Conservation (phyloP, 192 early-diverging fungal species). For the Chytriomyces sp. region DNA sequence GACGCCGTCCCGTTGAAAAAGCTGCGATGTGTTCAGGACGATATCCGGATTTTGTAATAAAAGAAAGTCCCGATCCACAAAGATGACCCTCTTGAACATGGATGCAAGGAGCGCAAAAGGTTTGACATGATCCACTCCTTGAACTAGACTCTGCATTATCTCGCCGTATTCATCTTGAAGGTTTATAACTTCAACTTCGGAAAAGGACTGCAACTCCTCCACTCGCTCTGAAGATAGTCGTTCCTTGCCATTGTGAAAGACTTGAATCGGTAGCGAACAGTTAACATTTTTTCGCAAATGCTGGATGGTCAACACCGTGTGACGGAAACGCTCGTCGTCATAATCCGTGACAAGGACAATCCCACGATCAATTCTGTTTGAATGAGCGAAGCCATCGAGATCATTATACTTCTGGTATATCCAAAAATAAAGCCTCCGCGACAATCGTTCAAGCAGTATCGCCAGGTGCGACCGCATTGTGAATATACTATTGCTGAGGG, state of each 20-base stretch:
- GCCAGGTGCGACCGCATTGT: too few species aligned
- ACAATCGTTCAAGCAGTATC: too few species aligned
- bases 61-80: background rate
- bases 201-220: background rate
- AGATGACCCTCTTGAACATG: background rate
- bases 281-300: background rate
- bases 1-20: background rate
- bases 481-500: too few species aligned
- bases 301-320: background rate
- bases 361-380: background rate
- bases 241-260: constrained; percentile 5
- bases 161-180: background rate
- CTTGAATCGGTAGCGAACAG: constrained; percentile 3
- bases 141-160: background rate
- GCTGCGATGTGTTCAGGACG: background rate
- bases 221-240: background rate
- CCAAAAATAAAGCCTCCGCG: too few species aligned
- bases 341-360: background rate
- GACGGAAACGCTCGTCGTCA: background rate
- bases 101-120: background rate
- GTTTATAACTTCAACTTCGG: background rate
- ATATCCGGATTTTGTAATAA: background rate
- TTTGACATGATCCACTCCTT: background rate
- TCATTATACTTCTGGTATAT: too few species aligned
- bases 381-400: too few species aligned